Base-by-base conservation (phyloP, 2,329 filamentous ascomycete species). In the Verticillium zaregamsianum region DNA sequence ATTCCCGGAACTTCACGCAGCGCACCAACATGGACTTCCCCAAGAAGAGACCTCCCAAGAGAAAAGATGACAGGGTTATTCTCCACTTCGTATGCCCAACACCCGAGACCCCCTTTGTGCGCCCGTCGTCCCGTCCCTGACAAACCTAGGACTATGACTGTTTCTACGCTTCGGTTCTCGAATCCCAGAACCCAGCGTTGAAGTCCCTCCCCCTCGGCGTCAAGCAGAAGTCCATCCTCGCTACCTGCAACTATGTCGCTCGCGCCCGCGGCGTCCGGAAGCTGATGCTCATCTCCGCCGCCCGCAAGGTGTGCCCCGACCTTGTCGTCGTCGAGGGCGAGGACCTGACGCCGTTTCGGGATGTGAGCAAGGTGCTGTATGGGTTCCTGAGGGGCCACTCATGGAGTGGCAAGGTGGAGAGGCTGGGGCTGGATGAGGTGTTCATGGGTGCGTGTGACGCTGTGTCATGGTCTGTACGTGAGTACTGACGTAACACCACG, bases 171-270 rank as follows among this genome's bases (percentile, higher is more conserved):
- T 92, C 92, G 58, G 93, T 95, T 9, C 89, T 95, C 67, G 93
- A 97, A 76, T 89, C 89, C 66, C 89, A 90, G 71, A 87, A 90
- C 66, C 92, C 93, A 0, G 79, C 82, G 2, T 80, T 97, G 62
- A 92, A 87, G 71, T 81, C 83, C 1, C 77, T 90, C 20, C 92
- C 93, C 7, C 79, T 98, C 37, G 93, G 92, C 39, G 87, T 97
- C 62, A 91, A 93, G 74, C 93, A 97, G 76, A 97, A 97, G 76
- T 91, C 93, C 72, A 97, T 97, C 61, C 82, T 95, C 49, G 92
- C 93, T 25, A 96, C 93, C 5, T 96, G 92, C 82, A 98, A 98
- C 77, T 98, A 98, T 74, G 91, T 91, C 72, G 94, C 94, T 25
- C 87, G 94, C 39, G 80, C 86, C 59, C 83, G 77, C n/a, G 87